A percentile compares a stretch with the other conserved stretches of the same genome.
Evolutionary conservation across 192 early-diverging fungal genomes (phyloP).

Genomic region (Entrophospora sp.): DNA sequence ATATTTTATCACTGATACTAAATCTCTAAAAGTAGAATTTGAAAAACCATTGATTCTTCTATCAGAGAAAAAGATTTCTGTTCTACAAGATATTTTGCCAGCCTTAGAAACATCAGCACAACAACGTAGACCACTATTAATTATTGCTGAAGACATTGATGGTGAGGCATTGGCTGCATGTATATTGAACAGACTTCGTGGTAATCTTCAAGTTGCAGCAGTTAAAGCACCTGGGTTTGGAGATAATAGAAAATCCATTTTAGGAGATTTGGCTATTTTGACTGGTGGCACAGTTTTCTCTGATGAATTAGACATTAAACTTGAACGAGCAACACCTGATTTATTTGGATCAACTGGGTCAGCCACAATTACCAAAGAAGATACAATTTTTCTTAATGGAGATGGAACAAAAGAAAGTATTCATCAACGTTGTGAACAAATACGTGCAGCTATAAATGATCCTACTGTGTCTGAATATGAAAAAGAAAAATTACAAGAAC

Average conservation of each 20-base stretch:
- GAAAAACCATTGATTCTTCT: constrained; percentile 98
- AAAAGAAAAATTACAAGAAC: constrained; percentile 98
- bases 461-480: constrained; percentile 89
- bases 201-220: constrained; percentile 90
- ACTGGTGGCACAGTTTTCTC: constrained; percentile 96
- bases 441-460: constrained; percentile 82
- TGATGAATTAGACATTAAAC: constrained; percentile 93
- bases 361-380: constrained; percentile 96
- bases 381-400: constrained; percentile 97
- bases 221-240: constrained; percentile 99
- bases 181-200: constrained; percentile 99
- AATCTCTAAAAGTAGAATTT: constrained; percentile 98
- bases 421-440: constrained; percentile 92
- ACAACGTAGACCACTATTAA: constrained; percentile 91
- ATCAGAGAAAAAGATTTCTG: constrained; percentile 98
- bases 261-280: constrained; percentile 94
- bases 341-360: constrained; percentile 85
- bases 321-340: constrained; percentile 88
- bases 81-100: constrained; percentile 92
- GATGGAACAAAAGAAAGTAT: constrained; percentile 84
- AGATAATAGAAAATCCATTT: constrained; percentile 99
- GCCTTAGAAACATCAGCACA: constrained; percentile 90
- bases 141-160: constrained; percentile 98
- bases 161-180: constrained; percentile 99
- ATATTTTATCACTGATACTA: constrained; percentile 99